Conservation (phyloP, 2,329 filamentous ascomycete genomes). For the Calonectria montana region DNA sequence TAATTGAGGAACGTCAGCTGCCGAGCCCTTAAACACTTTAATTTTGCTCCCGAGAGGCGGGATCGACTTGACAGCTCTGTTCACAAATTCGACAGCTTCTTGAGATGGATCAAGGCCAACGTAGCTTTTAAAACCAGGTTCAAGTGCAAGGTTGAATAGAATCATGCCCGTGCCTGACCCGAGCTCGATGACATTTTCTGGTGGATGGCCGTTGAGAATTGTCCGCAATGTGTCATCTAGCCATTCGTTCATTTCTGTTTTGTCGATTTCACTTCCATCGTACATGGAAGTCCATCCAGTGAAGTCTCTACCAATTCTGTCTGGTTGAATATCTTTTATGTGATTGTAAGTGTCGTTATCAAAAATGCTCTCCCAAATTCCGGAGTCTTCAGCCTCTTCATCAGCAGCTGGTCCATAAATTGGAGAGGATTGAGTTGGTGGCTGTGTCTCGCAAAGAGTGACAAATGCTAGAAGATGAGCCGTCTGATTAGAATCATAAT, state of each 20-base stretch:
- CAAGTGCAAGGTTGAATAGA: conserved; percentile 41
- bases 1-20: conserved; percentile 26
- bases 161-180: conserved; percentile 48
- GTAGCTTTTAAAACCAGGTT: conserved; percentile 33
- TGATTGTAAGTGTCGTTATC: conserved; percentile 28
- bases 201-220: conserved; percentile 24
- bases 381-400: not conserved
- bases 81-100: conserved; percentile 36
- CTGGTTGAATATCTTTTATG: conserved; percentile 23
- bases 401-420: not conserved
- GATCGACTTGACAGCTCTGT: conserved; percentile 17
- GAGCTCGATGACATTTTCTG: conserved; percentile 42
- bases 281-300: conserved; percentile 48
- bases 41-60: conserved; percentile 27
- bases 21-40: conserved; percentile 33
- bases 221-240: conserved; percentile 43
- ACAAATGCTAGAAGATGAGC: conserved; percentile 21
- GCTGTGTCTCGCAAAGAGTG: not conserved
- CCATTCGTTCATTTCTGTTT: conserved; percentile 47
- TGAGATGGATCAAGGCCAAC: conserved; percentile 43
- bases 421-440: not conserved
- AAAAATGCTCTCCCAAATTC: conserved; percentile 32
- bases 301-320: conserved; percentile 42
- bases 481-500: conserved; percentile 1
- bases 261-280: conserved; percentile 41